phyloP scores from a whole-genome alignment of 108 stramenopile species.

The Nannochloropsis oceanica region DNA sequence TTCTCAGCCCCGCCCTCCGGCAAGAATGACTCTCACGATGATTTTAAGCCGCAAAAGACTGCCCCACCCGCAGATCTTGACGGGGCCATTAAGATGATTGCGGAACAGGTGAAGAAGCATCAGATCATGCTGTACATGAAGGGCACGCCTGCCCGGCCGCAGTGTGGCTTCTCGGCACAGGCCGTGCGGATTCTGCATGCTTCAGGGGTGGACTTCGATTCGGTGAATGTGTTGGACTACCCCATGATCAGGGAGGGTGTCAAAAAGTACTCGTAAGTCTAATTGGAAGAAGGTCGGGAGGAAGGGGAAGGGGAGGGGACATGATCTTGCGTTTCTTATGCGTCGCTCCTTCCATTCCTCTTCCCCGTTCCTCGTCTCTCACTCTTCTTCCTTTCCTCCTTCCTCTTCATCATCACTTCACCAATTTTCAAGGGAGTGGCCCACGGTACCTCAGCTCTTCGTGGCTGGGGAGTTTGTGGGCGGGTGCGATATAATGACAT shows the following conservation, averaged over 20 bases:
- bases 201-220: conserved; percentile 72
- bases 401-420: background rate
- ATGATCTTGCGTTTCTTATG: no score
- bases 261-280: conserved; percentile 50
- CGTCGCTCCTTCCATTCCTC: no score
- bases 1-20: background rate
- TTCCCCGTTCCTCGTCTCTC: background rate
- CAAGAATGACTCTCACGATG: conserved; percentile 39
- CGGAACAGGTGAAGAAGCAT: conserved; percentile 33
- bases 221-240: conserved; percentile 94
- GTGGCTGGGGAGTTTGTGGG: conserved; percentile 92
- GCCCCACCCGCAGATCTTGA: conserved; percentile 13
- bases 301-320: no score
- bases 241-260: conserved; percentile 86
- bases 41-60: conserved; percentile 48
- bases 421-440: conserved; percentile 39
- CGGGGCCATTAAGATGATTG: conserved; percentile 29
- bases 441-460: conserved; percentile 84
- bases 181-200: conserved; percentile 69
- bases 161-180: conserved; percentile 89
- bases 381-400: background rate
- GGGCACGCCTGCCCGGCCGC: conserved; percentile 80
- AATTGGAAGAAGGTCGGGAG: background rate
- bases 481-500: conserved; percentile 80
- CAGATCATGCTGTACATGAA: conserved; percentile 99